Conservation (phyloP, 179 eudicot genomes). For the Actinidia polygama region DNA sequence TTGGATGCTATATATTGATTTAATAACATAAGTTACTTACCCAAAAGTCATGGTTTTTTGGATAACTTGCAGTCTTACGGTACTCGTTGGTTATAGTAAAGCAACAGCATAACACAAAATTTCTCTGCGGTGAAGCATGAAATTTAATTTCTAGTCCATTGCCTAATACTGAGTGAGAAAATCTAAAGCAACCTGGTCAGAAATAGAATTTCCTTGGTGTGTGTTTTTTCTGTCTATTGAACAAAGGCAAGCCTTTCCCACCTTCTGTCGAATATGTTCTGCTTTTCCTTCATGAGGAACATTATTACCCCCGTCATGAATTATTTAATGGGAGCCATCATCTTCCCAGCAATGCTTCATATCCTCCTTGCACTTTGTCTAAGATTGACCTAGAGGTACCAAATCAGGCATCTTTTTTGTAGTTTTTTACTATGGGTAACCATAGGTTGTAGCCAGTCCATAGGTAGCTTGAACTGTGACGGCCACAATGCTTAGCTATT, state of each 20-base stretch:
- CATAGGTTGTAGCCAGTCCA: not conserved
- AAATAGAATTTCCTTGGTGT: not conserved
- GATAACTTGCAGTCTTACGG: not conserved
- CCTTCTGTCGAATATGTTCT: not conserved
- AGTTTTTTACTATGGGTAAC: not conserved
- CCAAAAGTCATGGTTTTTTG: not conserved
- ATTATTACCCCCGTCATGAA: not conserved
- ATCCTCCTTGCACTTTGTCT: constrained; percentile 6
- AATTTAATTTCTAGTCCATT: constrained; percentile 6
- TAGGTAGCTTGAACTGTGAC: not conserved
- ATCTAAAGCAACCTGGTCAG: not conserved
- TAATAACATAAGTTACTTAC: not conserved
- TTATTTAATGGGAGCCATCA: not conserved
- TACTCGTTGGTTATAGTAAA: not conserved
- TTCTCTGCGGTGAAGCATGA: not conserved
- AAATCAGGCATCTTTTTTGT: not conserved
- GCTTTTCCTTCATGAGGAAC: not conserved
- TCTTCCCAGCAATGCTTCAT: not conserved
- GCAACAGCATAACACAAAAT: not conserved
- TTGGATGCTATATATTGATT: constrained; percentile 6
- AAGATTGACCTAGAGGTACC: not conserved
- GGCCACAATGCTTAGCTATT: not conserved
- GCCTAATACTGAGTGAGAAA: constrained; percentile 8
- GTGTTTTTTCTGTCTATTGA: not conserved
- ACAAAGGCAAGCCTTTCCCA: not conserved